Percentiles rank a stretch among this genome's conserved stretches.
phyloP scores from a whole-genome alignment of 2,329 filamentous ascomycete species.

The Aspergillus thermomutatus region DNA sequence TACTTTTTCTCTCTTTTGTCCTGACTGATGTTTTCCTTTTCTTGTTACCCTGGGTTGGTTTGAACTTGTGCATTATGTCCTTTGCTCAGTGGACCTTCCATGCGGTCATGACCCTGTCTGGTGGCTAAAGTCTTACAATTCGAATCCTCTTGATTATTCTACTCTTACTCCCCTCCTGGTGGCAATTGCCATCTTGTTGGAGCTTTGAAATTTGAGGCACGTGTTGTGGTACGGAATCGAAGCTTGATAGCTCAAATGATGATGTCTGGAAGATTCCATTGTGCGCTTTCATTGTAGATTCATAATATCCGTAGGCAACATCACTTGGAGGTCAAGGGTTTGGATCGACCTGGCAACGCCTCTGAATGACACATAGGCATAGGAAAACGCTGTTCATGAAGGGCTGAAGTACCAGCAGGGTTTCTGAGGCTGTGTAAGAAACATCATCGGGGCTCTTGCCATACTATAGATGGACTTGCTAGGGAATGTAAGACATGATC shows the following conservation, averaged over 20 bases:
- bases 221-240: not conserved
- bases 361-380: not conserved
- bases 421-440: no score
- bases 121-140: constrained; percentile 12
- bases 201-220: not conserved
- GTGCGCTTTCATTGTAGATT: not conserved
- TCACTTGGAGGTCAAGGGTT: no score
- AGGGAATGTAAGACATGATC: not conserved
- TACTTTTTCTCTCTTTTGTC: constrained; percentile 7
- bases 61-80: constrained; percentile 20
- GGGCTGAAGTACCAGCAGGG: not conserved
- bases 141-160: not conserved
- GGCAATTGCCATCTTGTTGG: not conserved
- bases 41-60: constrained; percentile 21
- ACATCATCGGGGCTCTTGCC: not conserved
- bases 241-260: not conserved
- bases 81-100: constrained; percentile 4
- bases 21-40: constrained; percentile 14
- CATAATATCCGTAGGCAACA: not conserved
- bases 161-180: not conserved
- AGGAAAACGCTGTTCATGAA: not conserved
- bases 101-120: constrained; percentile 8
- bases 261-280: not conserved
- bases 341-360: not conserved
- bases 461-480: no score